Conservation (phyloP, 2,329 filamentous ascomycete genomes). For the Fusarium denticulatum region DNA sequence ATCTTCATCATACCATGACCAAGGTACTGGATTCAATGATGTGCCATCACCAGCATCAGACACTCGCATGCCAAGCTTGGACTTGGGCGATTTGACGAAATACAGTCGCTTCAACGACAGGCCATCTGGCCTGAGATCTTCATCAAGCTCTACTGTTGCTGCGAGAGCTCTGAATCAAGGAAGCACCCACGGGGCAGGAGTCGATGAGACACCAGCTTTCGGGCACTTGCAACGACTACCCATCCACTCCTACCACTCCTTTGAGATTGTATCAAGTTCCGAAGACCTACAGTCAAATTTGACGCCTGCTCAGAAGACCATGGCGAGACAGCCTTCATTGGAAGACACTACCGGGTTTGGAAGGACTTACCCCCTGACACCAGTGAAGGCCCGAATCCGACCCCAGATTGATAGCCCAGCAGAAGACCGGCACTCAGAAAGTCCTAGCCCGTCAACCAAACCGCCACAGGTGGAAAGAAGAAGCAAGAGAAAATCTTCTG, state of each 20-base stretch:
- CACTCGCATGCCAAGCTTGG: conserved; percentile 35
- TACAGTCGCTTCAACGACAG: conserved; percentile 45
- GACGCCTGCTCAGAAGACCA: conserved; percentile 16
- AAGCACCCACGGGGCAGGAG: conserved; percentile 33
- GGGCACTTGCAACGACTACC: conserved; percentile 42
- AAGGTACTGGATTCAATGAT: conserved; percentile 29
- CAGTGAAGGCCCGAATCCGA: conserved; percentile 22
- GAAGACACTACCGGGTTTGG: not conserved
- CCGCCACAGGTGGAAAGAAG: conserved; percentile 13
- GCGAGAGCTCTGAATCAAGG: conserved; percentile 14
- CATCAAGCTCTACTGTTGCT: conserved; percentile 38
- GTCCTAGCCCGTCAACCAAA: conserved; percentile 19
- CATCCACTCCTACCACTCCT: conserved; percentile 38
- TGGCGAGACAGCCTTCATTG: not conserved
- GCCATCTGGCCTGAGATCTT: conserved; percentile 44
- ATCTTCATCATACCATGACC: conserved; percentile 48
- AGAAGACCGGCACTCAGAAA: conserved; percentile 30
- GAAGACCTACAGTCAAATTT: conserved; percentile 37
- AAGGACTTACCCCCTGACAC: not conserved
- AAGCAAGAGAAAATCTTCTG: conserved; percentile 32
- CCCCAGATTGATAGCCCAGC: conserved; percentile 39
- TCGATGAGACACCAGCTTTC: conserved; percentile 41
- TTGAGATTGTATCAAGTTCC: conserved; percentile 41
- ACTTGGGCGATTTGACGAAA: conserved; percentile 43
- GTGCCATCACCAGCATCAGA: conserved; percentile 45